Evolutionary conservation across 805 yeast species (phyloP).

Genomic region (Komagataella populi): DNA sequence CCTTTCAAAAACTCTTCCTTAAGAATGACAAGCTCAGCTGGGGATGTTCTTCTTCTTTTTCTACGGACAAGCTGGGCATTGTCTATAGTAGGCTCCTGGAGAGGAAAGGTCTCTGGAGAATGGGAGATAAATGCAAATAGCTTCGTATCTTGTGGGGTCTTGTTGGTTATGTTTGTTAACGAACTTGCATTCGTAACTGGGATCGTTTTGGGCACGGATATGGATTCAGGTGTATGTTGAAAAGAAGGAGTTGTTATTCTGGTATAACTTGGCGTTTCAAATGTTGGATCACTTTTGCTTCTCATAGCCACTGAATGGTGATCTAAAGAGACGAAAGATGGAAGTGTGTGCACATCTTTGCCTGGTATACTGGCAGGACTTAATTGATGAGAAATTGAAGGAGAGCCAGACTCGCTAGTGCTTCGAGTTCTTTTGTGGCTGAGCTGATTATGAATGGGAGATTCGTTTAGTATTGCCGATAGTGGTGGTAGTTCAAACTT

Average conservation of each 20-base stretch:
- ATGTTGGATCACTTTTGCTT: background rate
- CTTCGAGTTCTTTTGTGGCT: background rate
- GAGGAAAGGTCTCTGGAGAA: conserved; percentile 79
- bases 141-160: conserved; percentile 9
- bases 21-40: conserved; percentile 68
- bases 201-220: background rate
- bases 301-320: background rate
- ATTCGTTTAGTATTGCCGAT: background rate
- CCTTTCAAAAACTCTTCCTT: conserved; percentile 69
- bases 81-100: conserved; percentile 73
- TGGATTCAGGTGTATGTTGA: background rate
- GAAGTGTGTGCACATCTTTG: background rate
- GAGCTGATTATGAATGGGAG: background rate
- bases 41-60: conserved; percentile 90
- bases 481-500: background rate
- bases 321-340: background rate
- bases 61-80: conserved; percentile 89
- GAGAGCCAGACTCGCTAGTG: background rate
- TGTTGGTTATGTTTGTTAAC: background rate
- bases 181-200: background rate
- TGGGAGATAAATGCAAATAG: conserved; percentile 85
- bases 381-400: background rate
- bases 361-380: background rate
- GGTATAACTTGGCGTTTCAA: background rate
- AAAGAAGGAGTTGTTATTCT: background rate